A percentile compares a stretch with the other conserved stretches of the same genome.
These are phyloP conservation scores for Trametes villosa DNA, from an alignment of 768 basidiomycete species.

Conservation along the genomic window DNA sequence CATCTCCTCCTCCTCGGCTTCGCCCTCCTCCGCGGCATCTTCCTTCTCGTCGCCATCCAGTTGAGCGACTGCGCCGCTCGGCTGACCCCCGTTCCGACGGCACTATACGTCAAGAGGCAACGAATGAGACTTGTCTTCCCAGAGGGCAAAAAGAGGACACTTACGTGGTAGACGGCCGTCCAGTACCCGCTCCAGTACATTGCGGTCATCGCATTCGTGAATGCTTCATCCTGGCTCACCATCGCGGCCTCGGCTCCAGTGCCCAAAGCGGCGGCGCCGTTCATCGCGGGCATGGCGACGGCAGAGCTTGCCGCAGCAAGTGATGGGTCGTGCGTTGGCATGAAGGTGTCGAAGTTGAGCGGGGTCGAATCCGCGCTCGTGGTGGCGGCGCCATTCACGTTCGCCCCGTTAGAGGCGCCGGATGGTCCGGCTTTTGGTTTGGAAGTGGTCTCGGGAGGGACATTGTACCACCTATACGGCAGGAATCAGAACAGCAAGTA, in stretches of 20 bases:
- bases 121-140: neutral
- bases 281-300: constrained; percentile 21
- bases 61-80: constrained; percentile 28
- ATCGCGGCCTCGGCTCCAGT: constrained; percentile 27
- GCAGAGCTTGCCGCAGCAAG: constrained; percentile 40
- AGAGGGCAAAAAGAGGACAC: constrained; percentile 27
- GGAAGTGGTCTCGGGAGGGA: constrained; percentile 43
- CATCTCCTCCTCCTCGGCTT: constrained; percentile 25
- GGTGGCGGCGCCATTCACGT: neutral
- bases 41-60: constrained; percentile 33
- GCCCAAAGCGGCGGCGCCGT: neutral
- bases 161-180: constrained; percentile 83
- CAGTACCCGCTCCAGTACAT: constrained; percentile 91
- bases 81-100: constrained; percentile 18
- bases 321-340: constrained; percentile 71
- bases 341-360: constrained; percentile 69
- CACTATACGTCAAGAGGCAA: constrained; percentile 2
- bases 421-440: constrained; percentile 14
- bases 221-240: constrained; percentile 75
- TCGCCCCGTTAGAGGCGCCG: neutral
- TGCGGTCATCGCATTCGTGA: constrained; percentile 71
- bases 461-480: constrained; percentile 73
- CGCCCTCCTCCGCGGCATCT: constrained; percentile 10
- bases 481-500: neutral
- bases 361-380: constrained; percentile 58